Base-by-base conservation (phyloP, 768 basidiomycete genomes). In the Serendipita sp. region DNA sequence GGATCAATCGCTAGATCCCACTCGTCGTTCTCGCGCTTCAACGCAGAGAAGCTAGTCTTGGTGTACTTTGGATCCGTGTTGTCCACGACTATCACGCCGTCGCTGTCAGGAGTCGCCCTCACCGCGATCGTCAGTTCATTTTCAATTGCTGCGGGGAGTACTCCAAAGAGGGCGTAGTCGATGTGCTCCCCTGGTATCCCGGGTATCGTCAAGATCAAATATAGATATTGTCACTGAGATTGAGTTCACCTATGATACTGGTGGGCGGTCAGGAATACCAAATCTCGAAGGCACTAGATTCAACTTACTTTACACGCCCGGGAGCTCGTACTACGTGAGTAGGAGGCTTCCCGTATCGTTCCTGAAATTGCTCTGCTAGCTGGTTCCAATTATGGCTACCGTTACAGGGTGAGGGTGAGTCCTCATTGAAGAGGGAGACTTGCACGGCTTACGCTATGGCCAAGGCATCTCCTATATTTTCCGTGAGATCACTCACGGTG, bases 71-170 rank as follows among this genome's bases (percentile, higher is more conserved):
- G 66, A 26, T 82, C 76, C 0, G 70, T 48, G 62, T 74, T 69
- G 5, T 74, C 70, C 24, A 65, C 22, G 17, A 24, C n/a, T 26
- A 58, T 31, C 11, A 22, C 22, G n/a, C 53, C 53, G 22, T 34
- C 72, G 69, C 20, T 67, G 69, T 33, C 64, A 9, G 67, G 62
- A 42, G 43, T 75, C 75, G 38, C 85, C 71, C 1, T 70, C 76
- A 43, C 34, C 33, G 90, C 89, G 62, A 92, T 85, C 60, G 92
- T 76, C 66, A 91, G 84, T 70, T 91, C 91, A 60, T 81, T 81
- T 66, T 90, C 90, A 42, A 92, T 79, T 0, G 90, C 90, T n/a
- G 85, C 79, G 16, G 90, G 91, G 38, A 92, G 78, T 5, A 88
- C 88, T 2, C 90, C 90, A 66, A 90, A 90, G 28, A 90, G 75